Evolutionary conservation across 495 filamentous ascomycete species (phyloP).

Genomic region (Aspergillus biplanus): DNA sequence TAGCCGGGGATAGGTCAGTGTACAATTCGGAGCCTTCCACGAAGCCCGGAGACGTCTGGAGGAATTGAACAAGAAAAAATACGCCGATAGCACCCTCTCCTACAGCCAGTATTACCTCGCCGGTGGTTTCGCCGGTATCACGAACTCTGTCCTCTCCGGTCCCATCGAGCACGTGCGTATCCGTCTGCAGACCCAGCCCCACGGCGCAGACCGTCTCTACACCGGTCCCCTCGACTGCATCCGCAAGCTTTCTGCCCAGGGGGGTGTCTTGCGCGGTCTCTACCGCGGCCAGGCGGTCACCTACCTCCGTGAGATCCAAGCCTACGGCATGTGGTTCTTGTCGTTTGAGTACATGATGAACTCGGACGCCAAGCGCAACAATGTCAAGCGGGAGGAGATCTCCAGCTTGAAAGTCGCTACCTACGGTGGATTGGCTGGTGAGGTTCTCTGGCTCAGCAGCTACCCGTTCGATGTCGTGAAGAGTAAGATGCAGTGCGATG

Average conservation of each 20-base stretch:
- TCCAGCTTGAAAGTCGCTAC: conserved; percentile 82
- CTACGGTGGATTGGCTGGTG: conserved; percentile 92
- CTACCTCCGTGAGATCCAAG: conserved; percentile 84
- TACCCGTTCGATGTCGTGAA: conserved; percentile 98
- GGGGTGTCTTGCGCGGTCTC: conserved; percentile 69
- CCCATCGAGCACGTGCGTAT: conserved; percentile 98
- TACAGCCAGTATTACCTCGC: conserved; percentile 89
- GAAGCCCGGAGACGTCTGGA: conserved; percentile 86
- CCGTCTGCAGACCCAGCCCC: conserved; percentile 95
- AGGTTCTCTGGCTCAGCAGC: conserved; percentile 87
- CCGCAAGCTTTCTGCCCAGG: conserved; percentile 71
- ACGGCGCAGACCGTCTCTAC: conserved; percentile 79
- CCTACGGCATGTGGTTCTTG: conserved; percentile 95
- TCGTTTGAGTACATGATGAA: conserved; percentile 97
- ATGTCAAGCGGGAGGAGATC: conserved; percentile 73
- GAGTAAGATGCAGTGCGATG: conserved; percentile 99
- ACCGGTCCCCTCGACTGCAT: conserved; percentile 87
- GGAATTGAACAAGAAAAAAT: conserved; percentile 63
- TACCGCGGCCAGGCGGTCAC: conserved; percentile 90
- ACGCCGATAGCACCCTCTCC: conserved; percentile 56
- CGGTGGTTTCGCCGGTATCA: conserved; percentile 89
- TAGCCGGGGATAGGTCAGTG: conserved; percentile 63
- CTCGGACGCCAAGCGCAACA: conserved; percentile 74
- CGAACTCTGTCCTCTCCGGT: conserved; percentile 84
- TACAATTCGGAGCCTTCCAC: conserved; percentile 98